Percentiles rank a stretch among this genome's conserved stretches.
Conservation (phyloP, 2,329 filamentous ascomycete genomes). For the Didymella arachidicola region DNA sequence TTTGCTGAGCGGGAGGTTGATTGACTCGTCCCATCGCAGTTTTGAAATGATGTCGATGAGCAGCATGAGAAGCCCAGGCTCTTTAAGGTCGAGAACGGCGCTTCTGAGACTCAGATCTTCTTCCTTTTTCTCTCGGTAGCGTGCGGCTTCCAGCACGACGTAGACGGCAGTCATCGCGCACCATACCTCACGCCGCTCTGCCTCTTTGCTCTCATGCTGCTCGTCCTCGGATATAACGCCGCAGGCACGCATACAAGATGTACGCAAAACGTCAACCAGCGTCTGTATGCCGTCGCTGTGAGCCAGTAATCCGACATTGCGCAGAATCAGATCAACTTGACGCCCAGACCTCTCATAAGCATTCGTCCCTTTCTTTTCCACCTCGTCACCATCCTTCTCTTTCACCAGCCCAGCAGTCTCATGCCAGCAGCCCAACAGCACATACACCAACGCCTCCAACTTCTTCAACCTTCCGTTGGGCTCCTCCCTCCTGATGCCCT, state of each 20-base stretch:
- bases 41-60: conserved; percentile 68
- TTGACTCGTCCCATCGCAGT: conserved; percentile 64
- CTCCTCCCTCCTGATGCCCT: conserved; percentile 42
- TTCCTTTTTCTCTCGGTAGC: conserved; percentile 48
- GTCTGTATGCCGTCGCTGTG: conserved; percentile 51
- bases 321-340: conserved; percentile 57
- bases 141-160: conserved; percentile 57
- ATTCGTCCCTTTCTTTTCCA: conserved; percentile 13
- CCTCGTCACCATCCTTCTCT: conserved; percentile 9
- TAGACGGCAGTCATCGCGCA: conserved; percentile 59
- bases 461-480: conserved; percentile 43
- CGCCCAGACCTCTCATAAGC: conserved; percentile 46
- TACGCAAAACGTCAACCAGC: conserved; percentile 51
- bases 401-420: conserved; percentile 56
- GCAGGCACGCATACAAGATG: conserved; percentile 44
- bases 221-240: conserved; percentile 37
- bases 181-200: conserved; percentile 57
- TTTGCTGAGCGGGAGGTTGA: conserved; percentile 64
- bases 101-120: conserved; percentile 61
- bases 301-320: conserved; percentile 53
- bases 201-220: conserved; percentile 47
- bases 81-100: conserved; percentile 42
- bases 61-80: conserved; percentile 73
- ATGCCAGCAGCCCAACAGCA: conserved; percentile 59
- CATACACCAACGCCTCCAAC: conserved; percentile 57